phyloP scores from a whole-genome alignment of 208 protist species.

The Trichomonas vaginalis region DNA sequence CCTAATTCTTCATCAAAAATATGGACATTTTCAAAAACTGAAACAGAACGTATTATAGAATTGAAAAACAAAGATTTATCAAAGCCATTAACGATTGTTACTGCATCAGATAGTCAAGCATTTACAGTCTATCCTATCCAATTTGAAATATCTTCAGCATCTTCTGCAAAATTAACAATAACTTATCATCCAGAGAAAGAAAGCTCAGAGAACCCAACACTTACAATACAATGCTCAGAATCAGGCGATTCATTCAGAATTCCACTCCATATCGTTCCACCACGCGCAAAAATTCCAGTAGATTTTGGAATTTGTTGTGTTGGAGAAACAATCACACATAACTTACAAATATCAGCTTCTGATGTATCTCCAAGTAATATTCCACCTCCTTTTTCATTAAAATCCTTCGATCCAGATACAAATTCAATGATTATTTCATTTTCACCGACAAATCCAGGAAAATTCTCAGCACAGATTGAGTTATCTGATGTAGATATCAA shows the following conservation, averaged over 20 bases:
- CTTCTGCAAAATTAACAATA: neutral
- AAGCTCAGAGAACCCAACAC: neutral
- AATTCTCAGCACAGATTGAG: neutral
- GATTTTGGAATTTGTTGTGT: neutral
- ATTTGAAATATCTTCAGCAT: neutral
- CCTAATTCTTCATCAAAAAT: neutral
- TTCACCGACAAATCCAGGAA: neutral
- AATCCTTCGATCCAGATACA: neutral
- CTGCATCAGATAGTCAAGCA: neutral
- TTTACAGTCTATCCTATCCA: neutral
- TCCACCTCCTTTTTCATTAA: neutral
- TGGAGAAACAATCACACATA: neutral
- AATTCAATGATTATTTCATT: neutral
- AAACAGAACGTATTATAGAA: neutral
- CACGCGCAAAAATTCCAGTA: neutral
- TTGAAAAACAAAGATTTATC: neutral
- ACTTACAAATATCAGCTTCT: neutral
- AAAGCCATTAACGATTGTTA: neutral
- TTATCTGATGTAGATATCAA: neutral
- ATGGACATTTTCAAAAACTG: neutral
- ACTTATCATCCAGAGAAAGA: neutral
- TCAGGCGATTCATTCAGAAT: neutral
- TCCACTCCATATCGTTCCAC: neutral
- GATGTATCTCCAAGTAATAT: neutral
- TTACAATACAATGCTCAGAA: neutral